Evolutionary conservation across 345 rosid genomes (phyloP).

Genomic region (Iberis pinnata): DNA sequence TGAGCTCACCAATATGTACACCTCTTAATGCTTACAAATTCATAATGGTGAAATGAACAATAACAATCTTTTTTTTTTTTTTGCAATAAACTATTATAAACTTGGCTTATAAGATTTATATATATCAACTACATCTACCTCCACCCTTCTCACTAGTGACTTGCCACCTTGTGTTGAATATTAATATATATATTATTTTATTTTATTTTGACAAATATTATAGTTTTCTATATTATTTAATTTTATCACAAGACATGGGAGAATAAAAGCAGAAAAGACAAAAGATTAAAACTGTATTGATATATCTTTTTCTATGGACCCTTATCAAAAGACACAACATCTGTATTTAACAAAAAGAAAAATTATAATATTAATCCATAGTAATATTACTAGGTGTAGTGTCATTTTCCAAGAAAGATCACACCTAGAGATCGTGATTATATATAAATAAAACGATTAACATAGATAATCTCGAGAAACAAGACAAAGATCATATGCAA

Average conservation of each 20-base stretch:
- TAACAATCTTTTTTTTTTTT: too few relatives aligned
- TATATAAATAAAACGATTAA: constrained; percentile 13
- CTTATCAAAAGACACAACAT: constrained; percentile 32
- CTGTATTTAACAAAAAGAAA: constrained; percentile 7
- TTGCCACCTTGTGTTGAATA: constrained; percentile 22
- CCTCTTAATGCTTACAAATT: too few relatives aligned
- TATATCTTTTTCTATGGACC: constrained; percentile 10
- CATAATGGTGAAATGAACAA: too few relatives aligned
- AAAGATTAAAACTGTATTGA: constrained; percentile 3
- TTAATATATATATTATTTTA: too few relatives aligned
- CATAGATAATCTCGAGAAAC: constrained; percentile 14
- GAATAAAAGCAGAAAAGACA: too few relatives aligned
- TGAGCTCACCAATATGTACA: too few relatives aligned
- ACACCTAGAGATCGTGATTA: constrained; percentile 21
- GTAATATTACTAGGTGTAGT: constrained; percentile 23
- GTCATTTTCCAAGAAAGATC: constrained; percentile 54
- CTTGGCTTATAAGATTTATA: constrained; percentile 30
- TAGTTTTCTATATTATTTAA: too few relatives aligned
- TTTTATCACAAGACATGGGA: too few relatives aligned
- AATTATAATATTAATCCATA: constrained; percentile 4
- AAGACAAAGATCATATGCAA: constrained; percentile 20
- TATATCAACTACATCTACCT: constrained; percentile 29
- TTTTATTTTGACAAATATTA: too few relatives aligned
- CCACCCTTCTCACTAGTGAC: constrained; percentile 32
- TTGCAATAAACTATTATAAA: constrained; percentile 5